phyloP scores from a whole-genome alignment of 768 basidiomycete genomes.

The Mycena polygramma region DNA sequence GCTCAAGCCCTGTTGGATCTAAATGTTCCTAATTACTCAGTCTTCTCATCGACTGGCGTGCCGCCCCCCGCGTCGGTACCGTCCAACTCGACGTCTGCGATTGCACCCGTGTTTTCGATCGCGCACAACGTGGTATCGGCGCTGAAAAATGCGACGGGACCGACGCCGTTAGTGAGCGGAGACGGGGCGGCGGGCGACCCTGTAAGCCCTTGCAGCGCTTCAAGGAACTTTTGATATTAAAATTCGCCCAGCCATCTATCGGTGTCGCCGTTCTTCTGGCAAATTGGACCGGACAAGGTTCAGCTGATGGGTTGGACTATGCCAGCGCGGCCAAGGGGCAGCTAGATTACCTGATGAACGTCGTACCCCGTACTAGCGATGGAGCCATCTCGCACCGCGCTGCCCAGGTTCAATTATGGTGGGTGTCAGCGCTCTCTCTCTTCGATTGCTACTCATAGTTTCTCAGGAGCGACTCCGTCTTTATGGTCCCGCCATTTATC shows the following conservation, averaged over 20 bases:
- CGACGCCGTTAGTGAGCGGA: slow-evolving; percentile 69
- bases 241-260: slow-evolving; percentile 58
- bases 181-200: slow-evolving; percentile 83
- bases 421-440: slow-evolving; percentile 35
- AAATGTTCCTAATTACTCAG: slow-evolving; percentile 60
- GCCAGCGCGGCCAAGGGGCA: slow-evolving; percentile 75
- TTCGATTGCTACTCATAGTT: slow-evolving; percentile 2
- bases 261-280: slow-evolving; percentile 76
- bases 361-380: slow-evolving; percentile 72
- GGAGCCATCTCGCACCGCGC: slow-evolving; percentile 88
- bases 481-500: slow-evolving; percentile 90
- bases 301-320: slow-evolving; percentile 63
- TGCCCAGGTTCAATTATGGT: slow-evolving; percentile 81
- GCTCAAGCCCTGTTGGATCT: slow-evolving; percentile 64
- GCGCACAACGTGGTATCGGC: slow-evolving; percentile 62
- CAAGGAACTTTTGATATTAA: too few species aligned
- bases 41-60: slow-evolving; percentile 51
- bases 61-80: slow-evolving; percentile 55
- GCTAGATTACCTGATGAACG: slow-evolving; percentile 69
- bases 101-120: slow-evolving; percentile 71
- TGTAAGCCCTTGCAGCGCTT: slow-evolving; percentile 29
- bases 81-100: slow-evolving; percentile 46
- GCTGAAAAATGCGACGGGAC: slow-evolving; percentile 56
- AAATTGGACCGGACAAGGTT: slow-evolving; percentile 56
- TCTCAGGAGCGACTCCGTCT: slow-evolving; percentile 81